These are phyloP conservation scores for Cupressus sempervirens DNA, from an alignment of 75 land plant genomes.

Conservation along the genomic window DNA sequence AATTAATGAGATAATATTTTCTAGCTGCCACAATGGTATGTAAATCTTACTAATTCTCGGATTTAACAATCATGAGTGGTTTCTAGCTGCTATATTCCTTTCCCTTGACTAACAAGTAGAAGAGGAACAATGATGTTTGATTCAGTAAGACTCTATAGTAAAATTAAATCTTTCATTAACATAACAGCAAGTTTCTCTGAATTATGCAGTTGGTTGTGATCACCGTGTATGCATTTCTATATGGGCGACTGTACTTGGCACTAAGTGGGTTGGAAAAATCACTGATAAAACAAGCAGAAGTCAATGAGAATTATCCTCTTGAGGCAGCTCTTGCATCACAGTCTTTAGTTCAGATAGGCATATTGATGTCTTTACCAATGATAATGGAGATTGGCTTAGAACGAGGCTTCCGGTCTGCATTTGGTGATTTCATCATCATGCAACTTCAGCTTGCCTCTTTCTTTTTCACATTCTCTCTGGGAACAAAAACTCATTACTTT, in stretches of 20 bases:
- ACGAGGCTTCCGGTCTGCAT: constrained; percentile 57
- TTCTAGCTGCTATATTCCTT: background rate
- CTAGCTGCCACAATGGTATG: constrained; percentile 58
- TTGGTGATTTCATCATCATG: constrained; percentile 69
- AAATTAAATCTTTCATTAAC: background rate
- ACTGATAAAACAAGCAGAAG: constrained; percentile 37
- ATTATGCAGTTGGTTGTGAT: constrained; percentile 72
- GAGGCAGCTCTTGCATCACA: constrained; percentile 60
- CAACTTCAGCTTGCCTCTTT: constrained; percentile 85
- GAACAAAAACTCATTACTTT: constrained; percentile 89
- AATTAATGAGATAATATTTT: background rate
- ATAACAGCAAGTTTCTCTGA: constrained; percentile 2
- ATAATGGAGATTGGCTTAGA: constrained; percentile 71
- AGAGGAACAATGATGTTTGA: background rate
- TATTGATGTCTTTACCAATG: constrained; percentile 65
- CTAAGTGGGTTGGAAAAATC: constrained; percentile 85
- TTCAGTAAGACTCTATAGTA: background rate
- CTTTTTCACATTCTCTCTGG: constrained; percentile 91
- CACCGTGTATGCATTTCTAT: constrained; percentile 77
- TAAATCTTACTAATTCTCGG: background rate
- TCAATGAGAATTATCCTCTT: constrained; percentile 54
- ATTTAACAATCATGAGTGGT: background rate
- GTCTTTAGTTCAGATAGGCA: constrained; percentile 57
- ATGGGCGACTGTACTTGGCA: constrained; percentile 84
- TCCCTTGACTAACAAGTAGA: background rate